These are phyloP conservation scores for Phtheirospermum japonicum DNA, from an alignment of 257 asterid genomes.

Conservation along the genomic window DNA sequence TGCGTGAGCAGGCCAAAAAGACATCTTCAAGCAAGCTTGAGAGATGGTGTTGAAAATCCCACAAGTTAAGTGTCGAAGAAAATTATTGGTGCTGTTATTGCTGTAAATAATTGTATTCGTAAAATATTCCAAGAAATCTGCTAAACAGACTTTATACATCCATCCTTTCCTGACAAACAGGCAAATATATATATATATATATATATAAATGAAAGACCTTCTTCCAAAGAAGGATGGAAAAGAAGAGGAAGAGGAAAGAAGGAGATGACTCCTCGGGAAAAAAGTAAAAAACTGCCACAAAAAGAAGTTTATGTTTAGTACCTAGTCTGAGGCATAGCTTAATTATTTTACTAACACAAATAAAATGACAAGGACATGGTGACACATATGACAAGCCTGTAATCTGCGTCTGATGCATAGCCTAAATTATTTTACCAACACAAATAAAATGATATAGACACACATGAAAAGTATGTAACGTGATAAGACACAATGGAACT, in stretches of 20 bases:
- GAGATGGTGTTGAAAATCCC: not conserved
- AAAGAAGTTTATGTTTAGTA: not conserved
- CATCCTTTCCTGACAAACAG: not conserved
- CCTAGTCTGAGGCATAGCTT: not conserved
- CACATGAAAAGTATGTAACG: not conserved
- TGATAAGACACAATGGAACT: constrained; percentile 13
- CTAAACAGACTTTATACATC: not conserved
- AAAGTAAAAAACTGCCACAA: not conserved
- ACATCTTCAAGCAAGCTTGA: not conserved
- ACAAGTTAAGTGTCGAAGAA: not conserved
- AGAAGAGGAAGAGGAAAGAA: not conserved
- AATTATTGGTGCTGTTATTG: not conserved
- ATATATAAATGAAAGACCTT: not conserved
- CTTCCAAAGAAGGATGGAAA: not conserved
- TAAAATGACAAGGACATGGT: too few species aligned
- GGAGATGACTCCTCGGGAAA: not conserved
- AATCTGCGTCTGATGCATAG: not conserved
- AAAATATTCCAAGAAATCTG: not conserved
- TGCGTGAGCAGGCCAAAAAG: not conserved
- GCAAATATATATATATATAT: not conserved
- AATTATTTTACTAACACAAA: too few species aligned
- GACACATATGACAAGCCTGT: too few species aligned
- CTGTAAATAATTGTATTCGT: not conserved
- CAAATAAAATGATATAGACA: constrained; percentile 16
- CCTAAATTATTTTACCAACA: constrained; percentile 4